A percentile compares a stretch with the other conserved stretches of the same genome.
Conservation (phyloP, 805 yeast species). For the Saturnispora dispora region DNA sequence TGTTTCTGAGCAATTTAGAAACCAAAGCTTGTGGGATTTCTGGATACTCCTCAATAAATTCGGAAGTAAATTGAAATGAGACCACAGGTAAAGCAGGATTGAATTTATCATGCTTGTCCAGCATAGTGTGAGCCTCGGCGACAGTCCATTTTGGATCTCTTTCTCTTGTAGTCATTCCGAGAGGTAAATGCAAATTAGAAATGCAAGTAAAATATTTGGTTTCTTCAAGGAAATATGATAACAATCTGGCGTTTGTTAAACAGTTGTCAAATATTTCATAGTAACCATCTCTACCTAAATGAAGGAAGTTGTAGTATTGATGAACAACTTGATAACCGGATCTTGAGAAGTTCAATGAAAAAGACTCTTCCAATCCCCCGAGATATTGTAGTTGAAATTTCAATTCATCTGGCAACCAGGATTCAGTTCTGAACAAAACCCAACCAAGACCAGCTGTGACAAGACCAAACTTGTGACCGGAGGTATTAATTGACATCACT, state of each 20-base stretch:
- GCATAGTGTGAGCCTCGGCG: neutral
- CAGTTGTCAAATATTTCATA: constrained; percentile 50
- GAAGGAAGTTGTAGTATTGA: constrained; percentile 75
- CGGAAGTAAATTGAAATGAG: constrained; percentile 64
- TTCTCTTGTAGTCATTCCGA: constrained; percentile 29
- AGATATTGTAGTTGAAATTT: constrained; percentile 73
- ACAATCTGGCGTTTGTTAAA: constrained; percentile 64
- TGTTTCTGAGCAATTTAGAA: constrained; percentile 62
- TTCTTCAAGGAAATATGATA: constrained; percentile 51
- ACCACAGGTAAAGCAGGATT: constrained; percentile 84
- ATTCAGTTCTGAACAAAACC: constrained; percentile 70
- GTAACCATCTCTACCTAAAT: constrained; percentile 68
- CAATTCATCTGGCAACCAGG: constrained; percentile 58
- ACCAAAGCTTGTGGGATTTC: constrained; percentile 75
- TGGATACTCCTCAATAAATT: constrained; percentile 52
- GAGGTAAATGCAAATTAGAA: constrained; percentile 65
- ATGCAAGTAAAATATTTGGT: constrained; percentile 62
- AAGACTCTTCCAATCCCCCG: constrained; percentile 85
- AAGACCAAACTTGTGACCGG: constrained; percentile 90
- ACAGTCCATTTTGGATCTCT: constrained; percentile 16
- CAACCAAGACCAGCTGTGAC: constrained; percentile 90
- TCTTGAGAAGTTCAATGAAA: constrained; percentile 79
- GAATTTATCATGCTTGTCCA: constrained; percentile 35
- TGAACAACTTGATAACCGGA: constrained; percentile 88
- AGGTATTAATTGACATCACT: constrained; percentile 77